Conservation (phyloP, 1,284 basidiomycete genomes). For the Malassezia obtusa region DNA sequence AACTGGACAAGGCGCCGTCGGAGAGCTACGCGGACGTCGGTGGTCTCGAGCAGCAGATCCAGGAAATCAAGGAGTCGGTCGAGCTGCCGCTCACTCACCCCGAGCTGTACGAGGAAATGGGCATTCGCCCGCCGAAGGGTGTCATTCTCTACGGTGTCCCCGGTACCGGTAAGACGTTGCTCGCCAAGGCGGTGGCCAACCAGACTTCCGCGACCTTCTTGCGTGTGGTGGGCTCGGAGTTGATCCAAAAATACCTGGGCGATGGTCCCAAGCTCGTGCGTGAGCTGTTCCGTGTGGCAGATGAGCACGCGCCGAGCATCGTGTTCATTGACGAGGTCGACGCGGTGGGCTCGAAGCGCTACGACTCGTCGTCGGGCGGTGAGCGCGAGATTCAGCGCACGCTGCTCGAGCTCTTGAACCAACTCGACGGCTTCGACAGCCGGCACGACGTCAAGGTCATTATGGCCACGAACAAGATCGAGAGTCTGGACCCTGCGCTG, state of each 20-base stretch:
- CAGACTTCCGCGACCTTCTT: constrained; percentile 98
- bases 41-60: constrained; percentile 90
- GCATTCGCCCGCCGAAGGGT: constrained; percentile 95
- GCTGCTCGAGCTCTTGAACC: constrained; percentile 52
- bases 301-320: constrained; percentile 51
- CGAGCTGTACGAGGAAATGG: constrained; percentile 99
- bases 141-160: constrained; percentile 98
- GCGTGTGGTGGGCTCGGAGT: constrained; percentile 91
- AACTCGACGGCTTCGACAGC: constrained; percentile 98
- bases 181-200: constrained; percentile 97
- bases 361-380: constrained; percentile 51
- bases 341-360: constrained; percentile 51
- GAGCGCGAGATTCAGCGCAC: constrained; percentile 51
- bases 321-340: constrained; percentile 53
- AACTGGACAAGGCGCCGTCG: constrained; percentile 85
- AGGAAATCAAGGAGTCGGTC: constrained; percentile 99
- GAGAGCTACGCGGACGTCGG: constrained; percentile 98
- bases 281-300: constrained; percentile 51
- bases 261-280: constrained; percentile 59
- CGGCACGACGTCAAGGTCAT: constrained; percentile 92
- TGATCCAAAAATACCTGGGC: constrained; percentile 98
- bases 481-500: constrained; percentile 87
- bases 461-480: constrained; percentile 79
- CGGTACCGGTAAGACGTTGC: constrained; percentile 93
- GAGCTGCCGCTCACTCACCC: constrained; percentile 96